These are phyloP conservation scores for Macrolepiota albuminosa DNA, from an alignment of 768 basidiomycete genomes.

Conservation along the genomic window DNA sequence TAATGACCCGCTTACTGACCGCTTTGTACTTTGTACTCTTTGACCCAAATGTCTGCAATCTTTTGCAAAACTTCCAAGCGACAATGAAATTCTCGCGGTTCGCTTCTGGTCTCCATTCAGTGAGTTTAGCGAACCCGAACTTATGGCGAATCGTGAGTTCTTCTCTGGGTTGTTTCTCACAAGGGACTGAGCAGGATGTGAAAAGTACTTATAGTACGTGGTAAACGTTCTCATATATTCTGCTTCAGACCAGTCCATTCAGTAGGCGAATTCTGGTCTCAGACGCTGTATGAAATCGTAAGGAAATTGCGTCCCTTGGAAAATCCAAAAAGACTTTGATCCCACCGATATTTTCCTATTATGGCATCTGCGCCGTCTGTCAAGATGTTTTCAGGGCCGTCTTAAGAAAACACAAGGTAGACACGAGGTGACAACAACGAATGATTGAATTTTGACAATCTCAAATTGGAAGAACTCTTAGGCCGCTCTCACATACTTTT, in stretches of 20 bases:
- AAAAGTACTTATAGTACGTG: background rate
- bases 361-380: constrained; percentile 2
- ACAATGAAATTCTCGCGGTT: background rate
- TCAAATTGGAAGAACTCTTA: constrained; percentile 17
- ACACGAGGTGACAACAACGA: constrained; percentile 28
- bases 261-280: background rate
- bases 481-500: constrained; percentile 13
- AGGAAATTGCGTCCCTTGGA: background rate
- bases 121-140: background rate
- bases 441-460: constrained; percentile 19
- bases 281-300: background rate
- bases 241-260: background rate
- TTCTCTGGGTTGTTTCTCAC: background rate
- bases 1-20: background rate
- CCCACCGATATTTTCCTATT: constrained; percentile 11
- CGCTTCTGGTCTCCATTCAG: background rate
- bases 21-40: background rate
- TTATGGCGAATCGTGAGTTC: background rate
- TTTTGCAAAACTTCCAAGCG: background rate
- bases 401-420: constrained; percentile 20
- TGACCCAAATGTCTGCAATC: background rate
- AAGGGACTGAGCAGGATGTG: background rate
- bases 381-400: constrained; percentile 9
- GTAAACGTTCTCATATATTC: background rate
- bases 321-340: background rate